Percentiles rank a stretch among this genome's conserved stretches.
Evolutionary conservation across 1,284 basidiomycete species (phyloP).

Genomic region (Tetrapyrgos nigripes): DNA sequence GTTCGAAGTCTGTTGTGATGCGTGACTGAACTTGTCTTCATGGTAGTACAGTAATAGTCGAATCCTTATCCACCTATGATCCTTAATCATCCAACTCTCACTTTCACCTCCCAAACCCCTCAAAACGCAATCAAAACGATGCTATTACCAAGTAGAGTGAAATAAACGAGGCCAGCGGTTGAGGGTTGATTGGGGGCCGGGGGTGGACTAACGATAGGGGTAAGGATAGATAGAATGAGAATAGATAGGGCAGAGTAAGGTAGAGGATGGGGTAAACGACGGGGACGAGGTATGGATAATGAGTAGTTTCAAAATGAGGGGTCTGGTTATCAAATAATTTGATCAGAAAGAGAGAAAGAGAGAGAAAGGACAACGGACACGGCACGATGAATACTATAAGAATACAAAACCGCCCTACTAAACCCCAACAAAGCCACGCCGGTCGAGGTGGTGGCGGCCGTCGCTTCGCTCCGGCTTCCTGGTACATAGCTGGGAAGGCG

Average conservation of each 20-base stretch:
- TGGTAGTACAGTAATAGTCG: no score
- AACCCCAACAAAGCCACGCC: conserved; percentile 58
- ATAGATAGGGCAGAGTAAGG: no score
- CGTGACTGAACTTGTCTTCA: no score
- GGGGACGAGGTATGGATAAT: no score
- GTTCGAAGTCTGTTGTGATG: no score
- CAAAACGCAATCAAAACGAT: no score
- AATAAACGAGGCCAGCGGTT: conserved; percentile 66
- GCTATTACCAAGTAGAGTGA: conserved; percentile 62
- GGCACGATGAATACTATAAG: conserved; percentile 55
- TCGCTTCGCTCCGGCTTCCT: no score
- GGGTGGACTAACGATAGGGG: conserved; percentile 28
- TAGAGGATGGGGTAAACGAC: no score
- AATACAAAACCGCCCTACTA: conserved; percentile 55
- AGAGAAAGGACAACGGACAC: conserved; percentile 37
- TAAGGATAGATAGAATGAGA: not conserved
- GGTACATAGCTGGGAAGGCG: no score
- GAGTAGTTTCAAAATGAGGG: not conserved
- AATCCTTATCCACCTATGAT: conserved; percentile 39
- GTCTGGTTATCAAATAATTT: no score
- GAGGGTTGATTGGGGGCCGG: conserved; percentile 44
- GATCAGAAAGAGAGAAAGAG: not conserved
- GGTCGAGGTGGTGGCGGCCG: no score
- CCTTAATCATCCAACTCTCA: conserved; percentile 52
- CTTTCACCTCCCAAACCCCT: conserved; percentile 54